These are phyloP conservation scores for Fusarium sp. DNA, from an alignment of 2,329 filamentous ascomycete species.

Conservation along the genomic window DNA sequence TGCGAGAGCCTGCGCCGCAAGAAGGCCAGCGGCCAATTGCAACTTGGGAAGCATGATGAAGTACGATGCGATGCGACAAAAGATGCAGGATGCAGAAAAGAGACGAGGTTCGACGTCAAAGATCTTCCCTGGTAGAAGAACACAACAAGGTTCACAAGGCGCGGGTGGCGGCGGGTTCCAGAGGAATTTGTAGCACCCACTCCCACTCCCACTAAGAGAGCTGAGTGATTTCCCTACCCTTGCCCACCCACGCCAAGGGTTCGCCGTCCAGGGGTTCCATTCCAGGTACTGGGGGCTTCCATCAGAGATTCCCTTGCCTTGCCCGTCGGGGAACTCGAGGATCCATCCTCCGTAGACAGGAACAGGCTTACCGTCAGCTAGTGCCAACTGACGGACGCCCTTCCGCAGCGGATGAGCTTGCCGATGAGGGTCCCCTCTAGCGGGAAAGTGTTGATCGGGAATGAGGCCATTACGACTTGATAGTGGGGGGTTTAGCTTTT, in stretches of 20 bases:
- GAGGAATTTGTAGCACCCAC: neutral
- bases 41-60: slow-evolving; percentile 37
- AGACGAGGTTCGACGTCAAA: slow-evolving; percentile 14
- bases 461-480: slow-evolving; percentile 1
- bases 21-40: slow-evolving; percentile 39
- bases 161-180: neutral
- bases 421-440: neutral
- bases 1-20: slow-evolving; percentile 26
- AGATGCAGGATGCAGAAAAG: neutral
- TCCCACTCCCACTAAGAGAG: too few species aligned
- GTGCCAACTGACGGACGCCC: neutral
- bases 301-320: neutral
- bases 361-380: neutral
- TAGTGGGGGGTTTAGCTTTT: neutral
- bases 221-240: neutral
- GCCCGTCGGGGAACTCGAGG: neutral
- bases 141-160: neutral
- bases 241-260: neutral
- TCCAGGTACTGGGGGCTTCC: neutral
- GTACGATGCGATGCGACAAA: slow-evolving; percentile 24
- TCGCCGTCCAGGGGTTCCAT: neutral
- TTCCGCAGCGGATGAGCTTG: neutral
- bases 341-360: neutral
- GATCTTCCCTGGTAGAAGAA: neutral
- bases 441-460: neutral